phyloP scores from a whole-genome alignment of 2,329 filamentous ascomycete species.

The Acephala macrosclerotiorum region DNA sequence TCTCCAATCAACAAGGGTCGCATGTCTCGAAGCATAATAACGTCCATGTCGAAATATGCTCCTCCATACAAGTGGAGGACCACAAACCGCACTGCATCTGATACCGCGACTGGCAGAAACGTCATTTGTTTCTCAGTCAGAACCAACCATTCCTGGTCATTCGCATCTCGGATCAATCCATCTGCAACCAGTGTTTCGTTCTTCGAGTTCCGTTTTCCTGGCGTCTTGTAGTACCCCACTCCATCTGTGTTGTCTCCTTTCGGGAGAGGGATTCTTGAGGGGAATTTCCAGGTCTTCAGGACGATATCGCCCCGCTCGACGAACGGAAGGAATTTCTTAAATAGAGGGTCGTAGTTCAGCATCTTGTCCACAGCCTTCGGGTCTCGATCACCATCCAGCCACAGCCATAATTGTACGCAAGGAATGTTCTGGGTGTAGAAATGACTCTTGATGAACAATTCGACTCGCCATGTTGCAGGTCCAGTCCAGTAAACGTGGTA shows the following conservation, averaged over 20 bases:
- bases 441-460: conserved; percentile 63
- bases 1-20: conserved; percentile 59
- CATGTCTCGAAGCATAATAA: conserved; percentile 61
- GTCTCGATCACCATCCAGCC: conserved; percentile 60
- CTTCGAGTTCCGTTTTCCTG: conserved; percentile 48
- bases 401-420: conserved; percentile 60
- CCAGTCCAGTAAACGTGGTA: conserved; percentile 65
- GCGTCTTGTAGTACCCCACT: conserved; percentile 56
- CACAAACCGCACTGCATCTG: conserved; percentile 61
- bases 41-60: conserved; percentile 63
- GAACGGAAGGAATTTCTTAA: conserved; percentile 59
- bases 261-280: conserved; percentile 58
- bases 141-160: conserved; percentile 59
- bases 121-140: conserved; percentile 63
- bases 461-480: conserved; percentile 62
- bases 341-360: conserved; percentile 58
- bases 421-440: conserved; percentile 63
- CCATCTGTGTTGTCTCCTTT: conserved; percentile 56
- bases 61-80: conserved; percentile 61
- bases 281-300: conserved; percentile 61
- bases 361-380: conserved; percentile 58
- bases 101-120: conserved; percentile 63
- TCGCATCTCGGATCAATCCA: conserved; percentile 56
- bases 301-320: conserved; percentile 60
- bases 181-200: conserved; percentile 53